Conservation (phyloP, 257 asterid species). For the Lantana camara region DNA sequence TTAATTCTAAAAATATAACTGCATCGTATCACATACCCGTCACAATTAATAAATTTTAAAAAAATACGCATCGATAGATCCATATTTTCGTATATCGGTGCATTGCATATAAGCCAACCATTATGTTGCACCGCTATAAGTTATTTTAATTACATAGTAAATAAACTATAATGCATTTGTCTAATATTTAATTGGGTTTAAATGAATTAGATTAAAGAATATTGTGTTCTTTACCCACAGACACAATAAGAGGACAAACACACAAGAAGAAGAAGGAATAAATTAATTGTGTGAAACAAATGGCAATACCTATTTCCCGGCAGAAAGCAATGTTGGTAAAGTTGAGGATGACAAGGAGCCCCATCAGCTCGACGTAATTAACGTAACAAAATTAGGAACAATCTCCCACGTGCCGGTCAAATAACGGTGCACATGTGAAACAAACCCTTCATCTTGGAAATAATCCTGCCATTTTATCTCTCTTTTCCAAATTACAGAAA, state of each 20-base stretch:
- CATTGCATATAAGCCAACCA: no score
- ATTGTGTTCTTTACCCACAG: no score
- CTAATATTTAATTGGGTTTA: no score
- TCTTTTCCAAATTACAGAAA: background rate
- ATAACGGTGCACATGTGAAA: conserved; percentile 40
- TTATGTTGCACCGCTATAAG: no score
- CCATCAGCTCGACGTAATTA: conserved; percentile 16
- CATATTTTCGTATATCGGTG: no score
- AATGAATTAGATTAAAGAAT: no score
- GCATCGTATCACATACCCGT: no score
- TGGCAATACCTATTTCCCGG: background rate
- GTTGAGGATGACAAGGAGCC: conserved; percentile 11
- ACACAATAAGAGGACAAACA: background rate
- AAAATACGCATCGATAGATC: no score
- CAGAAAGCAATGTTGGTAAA: conserved; percentile 5
- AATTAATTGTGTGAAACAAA: background rate
- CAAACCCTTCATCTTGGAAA: background rate
- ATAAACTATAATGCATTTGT: no score
- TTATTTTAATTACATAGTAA: no score
- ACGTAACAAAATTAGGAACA: background rate
- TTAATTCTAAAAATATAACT: no score
- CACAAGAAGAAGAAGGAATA: background rate
- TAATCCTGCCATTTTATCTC: background rate
- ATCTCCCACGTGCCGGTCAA: conserved; percentile 43
- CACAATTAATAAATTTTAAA: no score